Evolutionary conservation across 1,284 basidiomycete species (phyloP).

Genomic region (Pseudozyma tsukubaensis): DNA sequence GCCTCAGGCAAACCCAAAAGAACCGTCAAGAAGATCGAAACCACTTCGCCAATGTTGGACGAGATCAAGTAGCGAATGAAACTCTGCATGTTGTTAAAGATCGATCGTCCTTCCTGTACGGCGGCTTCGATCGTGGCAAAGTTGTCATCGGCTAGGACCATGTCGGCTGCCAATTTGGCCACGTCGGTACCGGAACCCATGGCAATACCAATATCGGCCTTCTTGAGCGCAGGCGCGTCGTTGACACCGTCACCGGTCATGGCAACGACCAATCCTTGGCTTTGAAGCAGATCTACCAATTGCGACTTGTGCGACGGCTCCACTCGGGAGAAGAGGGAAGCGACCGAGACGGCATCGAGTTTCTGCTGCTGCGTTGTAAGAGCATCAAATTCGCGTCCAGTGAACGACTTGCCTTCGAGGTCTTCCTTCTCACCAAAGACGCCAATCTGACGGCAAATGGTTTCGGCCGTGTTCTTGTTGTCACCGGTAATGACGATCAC

Average conservation of each 20-base stretch:
- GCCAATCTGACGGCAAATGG: constrained; percentile 94
- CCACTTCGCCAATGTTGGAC: constrained; percentile 97
- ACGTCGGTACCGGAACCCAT: constrained; percentile 71
- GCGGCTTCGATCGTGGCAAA: constrained; percentile 71
- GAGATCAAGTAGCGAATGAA: constrained; percentile 89
- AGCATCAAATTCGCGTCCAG: constrained; percentile 89
- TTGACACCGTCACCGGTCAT: constrained; percentile 75
- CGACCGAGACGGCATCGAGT: constrained; percentile 83
- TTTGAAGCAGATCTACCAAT: constrained; percentile 93
- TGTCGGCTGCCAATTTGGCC: constrained; percentile 70
- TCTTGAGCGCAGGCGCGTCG: constrained; percentile 71
- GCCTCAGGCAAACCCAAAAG: constrained; percentile 98
- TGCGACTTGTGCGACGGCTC: constrained; percentile 95
- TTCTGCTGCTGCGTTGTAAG: constrained; percentile 80
- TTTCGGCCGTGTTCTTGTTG: constrained; percentile 97
- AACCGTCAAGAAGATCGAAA: constrained; percentile 96
- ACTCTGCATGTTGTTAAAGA: constrained; percentile 99
- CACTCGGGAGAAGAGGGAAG: constrained; percentile 89
- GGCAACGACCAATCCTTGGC: constrained; percentile 91
- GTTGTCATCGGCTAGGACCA: constrained; percentile 71
- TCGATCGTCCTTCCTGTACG: constrained; percentile 89
- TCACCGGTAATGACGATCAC: constrained; percentile 98
- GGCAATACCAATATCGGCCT: constrained; percentile 70
- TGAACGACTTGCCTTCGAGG: constrained; percentile 86
- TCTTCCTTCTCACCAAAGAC: constrained; percentile 75